phyloP scores from a whole-genome alignment of 495 filamentous ascomycete species.

The Astrocystis sublimbata region DNA sequence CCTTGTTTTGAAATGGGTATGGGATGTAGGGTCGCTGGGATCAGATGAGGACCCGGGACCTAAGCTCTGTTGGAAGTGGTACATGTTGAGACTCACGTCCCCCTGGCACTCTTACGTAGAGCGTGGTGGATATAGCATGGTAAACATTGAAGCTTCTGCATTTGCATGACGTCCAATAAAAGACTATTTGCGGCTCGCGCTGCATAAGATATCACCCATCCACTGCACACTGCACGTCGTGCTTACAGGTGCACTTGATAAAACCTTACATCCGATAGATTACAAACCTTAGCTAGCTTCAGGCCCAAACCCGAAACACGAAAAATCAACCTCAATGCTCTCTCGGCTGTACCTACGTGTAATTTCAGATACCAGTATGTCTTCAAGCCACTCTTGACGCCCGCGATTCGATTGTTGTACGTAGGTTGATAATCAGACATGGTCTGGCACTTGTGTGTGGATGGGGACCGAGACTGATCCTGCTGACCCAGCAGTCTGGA shows the following conservation, averaged over 20 bases:
- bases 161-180: conserved; percentile 31
- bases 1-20: conserved; percentile 11
- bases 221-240: not conserved
- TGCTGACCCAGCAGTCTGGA: conserved; percentile 17
- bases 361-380: too few species aligned
- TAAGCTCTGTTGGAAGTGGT: not conserved
- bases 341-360: too few species aligned
- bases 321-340: not conserved
- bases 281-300: too few species aligned
- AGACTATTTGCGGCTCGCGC: conserved; percentile 36
- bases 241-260: too few species aligned
- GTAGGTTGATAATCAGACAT: not conserved
- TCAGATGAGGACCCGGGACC: not conserved
- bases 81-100: not conserved
- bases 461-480: not conserved
- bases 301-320: not conserved
- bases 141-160: conserved; percentile 28
- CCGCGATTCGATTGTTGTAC: too few species aligned
- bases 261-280: too few species aligned
- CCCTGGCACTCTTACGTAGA: conserved; percentile 5
- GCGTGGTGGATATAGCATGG: conserved; percentile 31
- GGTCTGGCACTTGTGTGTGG: not conserved
- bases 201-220: conserved; percentile 26
- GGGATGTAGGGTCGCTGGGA: not conserved
- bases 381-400: too few species aligned